Evolutionary conservation across 208 protist genomes (phyloP).

Genomic region (Kentomonas sorsogonicus): DNA sequence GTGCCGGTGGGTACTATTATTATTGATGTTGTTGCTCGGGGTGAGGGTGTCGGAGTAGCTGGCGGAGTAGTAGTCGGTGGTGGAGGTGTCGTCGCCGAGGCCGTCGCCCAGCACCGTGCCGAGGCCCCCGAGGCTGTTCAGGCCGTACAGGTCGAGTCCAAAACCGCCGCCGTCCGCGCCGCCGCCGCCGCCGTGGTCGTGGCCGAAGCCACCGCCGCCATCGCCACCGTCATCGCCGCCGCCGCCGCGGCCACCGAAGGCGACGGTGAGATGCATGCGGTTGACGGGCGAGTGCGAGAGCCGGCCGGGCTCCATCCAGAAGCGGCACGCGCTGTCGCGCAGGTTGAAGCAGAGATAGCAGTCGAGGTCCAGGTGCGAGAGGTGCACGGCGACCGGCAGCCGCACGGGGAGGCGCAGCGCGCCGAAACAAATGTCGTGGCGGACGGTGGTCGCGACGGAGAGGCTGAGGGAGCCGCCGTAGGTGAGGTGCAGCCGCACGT

Average conservation of each 20-base stretch:
- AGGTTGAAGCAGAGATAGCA: conserved; percentile 75
- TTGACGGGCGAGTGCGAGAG: conserved; percentile 59
- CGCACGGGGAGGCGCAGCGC: conserved; percentile 40
- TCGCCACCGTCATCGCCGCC: conserved; percentile 5
- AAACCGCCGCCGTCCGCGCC: conserved; percentile 1
- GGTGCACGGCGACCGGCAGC: conserved; percentile 51
- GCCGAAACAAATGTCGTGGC: conserved; percentile 45
- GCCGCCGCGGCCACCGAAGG: conserved; percentile 41
- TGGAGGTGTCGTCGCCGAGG: too few species aligned
- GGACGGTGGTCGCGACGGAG: conserved; percentile 36
- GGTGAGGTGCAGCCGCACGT: conserved; percentile 71
- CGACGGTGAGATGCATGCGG: conserved; percentile 47
- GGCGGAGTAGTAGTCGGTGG: too few species aligned
- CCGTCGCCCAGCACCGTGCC: too few species aligned
- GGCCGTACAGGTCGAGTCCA: neutral
- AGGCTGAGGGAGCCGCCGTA: conserved; percentile 74
- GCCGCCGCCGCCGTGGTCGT: conserved; percentile 17
- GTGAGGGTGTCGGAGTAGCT: too few species aligned
- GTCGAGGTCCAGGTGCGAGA: conserved; percentile 70
- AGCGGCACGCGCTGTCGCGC: conserved; percentile 33
- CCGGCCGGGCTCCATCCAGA: conserved; percentile 71
- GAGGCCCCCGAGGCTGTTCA: neutral
- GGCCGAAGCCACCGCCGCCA: conserved; percentile 11
- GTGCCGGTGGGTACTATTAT: too few species aligned
- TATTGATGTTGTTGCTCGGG: too few species aligned